These are phyloP conservation scores for Microthlaspi erraticum DNA, from an alignment of 345 rosid species.

Conservation along the genomic window DNA sequence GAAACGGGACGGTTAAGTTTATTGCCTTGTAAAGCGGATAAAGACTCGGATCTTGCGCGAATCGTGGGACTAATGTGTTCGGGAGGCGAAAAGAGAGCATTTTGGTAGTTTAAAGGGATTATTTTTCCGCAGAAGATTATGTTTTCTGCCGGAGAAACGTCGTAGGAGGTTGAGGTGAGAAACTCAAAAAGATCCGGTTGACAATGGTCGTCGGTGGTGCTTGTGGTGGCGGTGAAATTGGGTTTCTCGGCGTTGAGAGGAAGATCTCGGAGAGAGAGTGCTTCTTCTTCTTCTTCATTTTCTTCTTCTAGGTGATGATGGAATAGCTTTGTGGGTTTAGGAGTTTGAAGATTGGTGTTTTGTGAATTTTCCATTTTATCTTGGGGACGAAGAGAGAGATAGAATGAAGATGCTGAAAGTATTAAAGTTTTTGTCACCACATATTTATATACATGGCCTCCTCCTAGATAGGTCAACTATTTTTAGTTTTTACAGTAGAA, in stretches of 20 bases:
- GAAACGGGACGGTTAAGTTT: conserved; percentile 32
- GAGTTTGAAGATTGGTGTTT: conserved; percentile 30
- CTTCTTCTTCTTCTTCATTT: conserved; percentile 50
- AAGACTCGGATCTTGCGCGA: conserved; percentile 64
- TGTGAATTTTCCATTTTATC: conserved; percentile 35
- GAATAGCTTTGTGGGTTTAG: conserved; percentile 27
- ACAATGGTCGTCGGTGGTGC: conserved; percentile 40
- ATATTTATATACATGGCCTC: conserved; percentile 29
- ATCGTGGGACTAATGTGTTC: neutral
- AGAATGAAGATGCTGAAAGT: conserved; percentile 24
- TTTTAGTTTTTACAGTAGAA: no score
- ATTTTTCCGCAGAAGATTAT: conserved; percentile 72
- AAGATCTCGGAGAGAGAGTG: conserved; percentile 64
- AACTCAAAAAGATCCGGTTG: conserved; percentile 63
- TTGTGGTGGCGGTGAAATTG: conserved; percentile 27
- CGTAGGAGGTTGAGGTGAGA: conserved; percentile 39
- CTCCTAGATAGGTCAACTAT: conserved; percentile 23
- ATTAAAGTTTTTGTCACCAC: conserved; percentile 27
- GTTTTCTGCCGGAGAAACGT: conserved; percentile 77
- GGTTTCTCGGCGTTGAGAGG: conserved; percentile 32
- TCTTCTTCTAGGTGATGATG: conserved; percentile 20
- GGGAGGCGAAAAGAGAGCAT: conserved; percentile 25
- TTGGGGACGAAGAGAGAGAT: conserved; percentile 1
- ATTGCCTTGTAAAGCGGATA: conserved; percentile 48
- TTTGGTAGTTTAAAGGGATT: conserved; percentile 52